Evolutionary conservation across 139 green algal species (phyloP).

Genomic region (Tetradesmus obliquus): DNA sequence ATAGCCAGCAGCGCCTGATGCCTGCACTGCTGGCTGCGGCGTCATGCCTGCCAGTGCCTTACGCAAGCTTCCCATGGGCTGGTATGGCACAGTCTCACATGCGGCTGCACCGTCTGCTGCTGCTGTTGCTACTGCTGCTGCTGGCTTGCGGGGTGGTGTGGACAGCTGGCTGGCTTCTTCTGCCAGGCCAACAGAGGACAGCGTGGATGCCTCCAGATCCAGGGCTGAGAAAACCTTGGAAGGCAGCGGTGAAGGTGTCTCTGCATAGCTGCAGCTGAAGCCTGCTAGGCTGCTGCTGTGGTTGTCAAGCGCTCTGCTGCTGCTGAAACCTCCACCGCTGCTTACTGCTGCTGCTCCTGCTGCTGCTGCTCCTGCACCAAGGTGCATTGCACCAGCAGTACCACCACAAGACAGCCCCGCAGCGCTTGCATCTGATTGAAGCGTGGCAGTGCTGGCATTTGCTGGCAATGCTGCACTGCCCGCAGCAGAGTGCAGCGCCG

Average conservation of each 20-base stretch:
- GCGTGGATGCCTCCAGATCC: not conserved
- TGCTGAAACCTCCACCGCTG: not conserved
- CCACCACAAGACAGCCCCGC: no score
- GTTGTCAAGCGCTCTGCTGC: not conserved
- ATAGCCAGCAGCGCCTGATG: not conserved
- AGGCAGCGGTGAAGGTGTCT: not conserved
- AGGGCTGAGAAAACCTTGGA: not conserved
- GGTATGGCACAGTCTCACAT: not conserved
- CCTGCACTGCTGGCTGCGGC: not conserved
- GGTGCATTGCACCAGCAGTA: not conserved
- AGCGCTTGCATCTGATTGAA: not conserved
- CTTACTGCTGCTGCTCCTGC: not conserved
- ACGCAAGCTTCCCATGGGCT: not conserved
- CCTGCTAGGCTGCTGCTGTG: not conserved
- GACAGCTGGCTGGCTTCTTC: not conserved
- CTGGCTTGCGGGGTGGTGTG: not conserved
- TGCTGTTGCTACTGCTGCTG: not conserved
- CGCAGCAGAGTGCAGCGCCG: not conserved
- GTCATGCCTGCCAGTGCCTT: not conserved
- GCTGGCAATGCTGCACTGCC: not conserved
- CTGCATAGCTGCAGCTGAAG: not conserved
- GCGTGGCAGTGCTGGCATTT: not conserved
- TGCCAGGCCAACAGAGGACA: not conserved
- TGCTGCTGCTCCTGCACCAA: not conserved
- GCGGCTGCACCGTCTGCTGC: no score